Conservation (phyloP, 345 rosid species). For the Gossypium raimondii region DNA sequence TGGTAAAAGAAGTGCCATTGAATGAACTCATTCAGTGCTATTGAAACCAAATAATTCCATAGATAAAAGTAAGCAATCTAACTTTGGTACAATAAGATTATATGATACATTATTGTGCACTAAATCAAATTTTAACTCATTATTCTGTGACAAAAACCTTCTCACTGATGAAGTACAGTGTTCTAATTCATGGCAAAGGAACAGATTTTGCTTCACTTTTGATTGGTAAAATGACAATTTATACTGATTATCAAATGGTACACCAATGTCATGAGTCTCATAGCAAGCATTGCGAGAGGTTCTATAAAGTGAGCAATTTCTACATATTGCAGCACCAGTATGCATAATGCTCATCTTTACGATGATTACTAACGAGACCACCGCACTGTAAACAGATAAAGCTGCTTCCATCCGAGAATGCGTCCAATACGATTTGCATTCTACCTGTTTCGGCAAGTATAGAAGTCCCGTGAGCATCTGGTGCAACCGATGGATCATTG, state of each 20-base stretch:
- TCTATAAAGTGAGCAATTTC: conserved; percentile 5
- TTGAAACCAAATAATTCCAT: not conserved
- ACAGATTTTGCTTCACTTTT: not conserved
- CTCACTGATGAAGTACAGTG: not conserved
- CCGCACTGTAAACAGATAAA: conserved; percentile 88
- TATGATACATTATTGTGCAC: not conserved
- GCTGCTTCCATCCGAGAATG: conserved; percentile 92
- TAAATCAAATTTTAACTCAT: not conserved
- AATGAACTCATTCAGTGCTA: too few relatives aligned
- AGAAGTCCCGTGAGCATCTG: conserved; percentile 51
- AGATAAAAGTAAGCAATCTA: not conserved
- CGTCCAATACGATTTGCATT: conserved; percentile 75
- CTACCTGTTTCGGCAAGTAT: conserved; percentile 80
- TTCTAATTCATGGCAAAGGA: not conserved
- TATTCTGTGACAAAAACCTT: not conserved
- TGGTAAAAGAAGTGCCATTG: too few relatives aligned
- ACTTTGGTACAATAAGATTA: not conserved
- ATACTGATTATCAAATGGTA: not conserved
- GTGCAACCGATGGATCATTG: conserved; percentile 20
- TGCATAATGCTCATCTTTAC: conserved; percentile 80
- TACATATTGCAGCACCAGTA: conserved; percentile 9
- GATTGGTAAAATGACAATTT: not conserved
- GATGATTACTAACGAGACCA: conserved; percentile 81
- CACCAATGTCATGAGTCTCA: not conserved
- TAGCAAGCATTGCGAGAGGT: not conserved